Evolutionary conservation across 352 stramenopile genomes (phyloP).

Genomic region (Phytophthora citrophthora): DNA sequence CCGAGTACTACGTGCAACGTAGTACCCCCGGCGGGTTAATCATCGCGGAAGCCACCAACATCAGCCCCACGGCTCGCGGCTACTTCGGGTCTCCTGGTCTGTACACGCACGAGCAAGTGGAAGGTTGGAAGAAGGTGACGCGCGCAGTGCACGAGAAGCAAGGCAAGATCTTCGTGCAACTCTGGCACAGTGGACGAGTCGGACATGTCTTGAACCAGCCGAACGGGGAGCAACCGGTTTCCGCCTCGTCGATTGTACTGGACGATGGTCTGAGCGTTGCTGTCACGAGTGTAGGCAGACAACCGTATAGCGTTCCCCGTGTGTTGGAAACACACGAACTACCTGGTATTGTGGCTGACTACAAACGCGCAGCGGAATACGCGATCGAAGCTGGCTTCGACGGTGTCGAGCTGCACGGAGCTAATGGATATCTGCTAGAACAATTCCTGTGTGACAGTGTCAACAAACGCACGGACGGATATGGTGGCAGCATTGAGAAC

Average conservation of each 20-base stretch:
- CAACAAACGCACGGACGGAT: constrained; percentile 32
- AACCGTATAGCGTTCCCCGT: constrained; percentile 52
- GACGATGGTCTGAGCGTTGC: constrained; percentile 19
- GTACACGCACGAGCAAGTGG: constrained; percentile 50
- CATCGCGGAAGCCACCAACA: constrained; percentile 66
- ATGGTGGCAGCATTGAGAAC: constrained; percentile 83
- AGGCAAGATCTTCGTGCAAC: constrained; percentile 81
- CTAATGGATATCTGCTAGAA: constrained; percentile 38
- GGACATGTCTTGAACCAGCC: constrained; percentile 69
- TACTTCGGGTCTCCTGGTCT: constrained; percentile 61
- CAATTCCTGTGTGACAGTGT: constrained; percentile 37
- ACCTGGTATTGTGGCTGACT: constrained; percentile 34
- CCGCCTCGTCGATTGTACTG: constrained; percentile 37
- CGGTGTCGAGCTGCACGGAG: constrained; percentile 37
- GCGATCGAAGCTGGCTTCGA: constrained; percentile 34
- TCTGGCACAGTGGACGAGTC: constrained; percentile 87
- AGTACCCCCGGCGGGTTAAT: constrained; percentile 59
- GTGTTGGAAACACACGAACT: constrained; percentile 80
- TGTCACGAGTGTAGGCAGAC: constrained; percentile 39
- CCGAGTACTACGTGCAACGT: constrained; percentile 68
- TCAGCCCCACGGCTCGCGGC: constrained; percentile 43
- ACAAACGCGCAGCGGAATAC: constrained; percentile 24
- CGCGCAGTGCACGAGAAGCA: constrained; percentile 77
- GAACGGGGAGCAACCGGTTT: constrained; percentile 55
- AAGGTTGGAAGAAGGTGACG: constrained; percentile 63